Evolutionary conservation across 2,329 filamentous ascomycete genomes (phyloP), one percentile per base, ranked within the genome.

Genomic region (Aspergillus quadrilineatus): DNA sequence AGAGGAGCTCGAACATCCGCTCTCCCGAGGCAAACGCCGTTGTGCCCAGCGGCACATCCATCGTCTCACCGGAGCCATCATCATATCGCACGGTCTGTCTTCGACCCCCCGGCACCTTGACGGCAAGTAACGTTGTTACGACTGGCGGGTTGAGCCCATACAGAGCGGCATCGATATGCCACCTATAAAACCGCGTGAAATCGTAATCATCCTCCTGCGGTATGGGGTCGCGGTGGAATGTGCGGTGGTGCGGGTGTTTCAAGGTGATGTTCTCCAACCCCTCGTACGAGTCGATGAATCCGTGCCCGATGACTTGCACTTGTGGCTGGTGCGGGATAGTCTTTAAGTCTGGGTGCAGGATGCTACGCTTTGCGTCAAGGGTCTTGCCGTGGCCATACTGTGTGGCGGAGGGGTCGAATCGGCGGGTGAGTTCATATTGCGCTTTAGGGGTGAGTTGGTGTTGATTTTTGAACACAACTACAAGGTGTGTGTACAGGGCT

Each of bases 261-360:
- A 92, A 81, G 34, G 77, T 83, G 60, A 92, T 81, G 68, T 91
- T 79, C 62, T 81, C 74, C 8, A 92, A 76, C 0, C 89, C 89
- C 68, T 92, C 88, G 64, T 90, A 92, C 32, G 83, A 81, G 1
- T 80, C 70, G 1, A 92, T 81, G 46, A 82, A 81, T 4, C 89
- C 89, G 66, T 92, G 90, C 41, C 89, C 89, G 59, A 92, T 92
- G 53, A 92, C 85, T 67, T 92, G 89, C 1, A 90, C 87, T 69
- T 92, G 88, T 0, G 89, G 88, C 69, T 92, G 89, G 64, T 90
- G 86, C 0, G 89, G 89, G 42, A 92, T 84, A 0, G 89, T 92
- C 76, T 92, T 91, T 15, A 92, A 79, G 64, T 92, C 89, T 0
- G 89, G 89, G 67, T 92, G 88, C 15, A 92, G 80, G 65, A 92